Base-by-base conservation (phyloP, 2,329 filamentous ascomycete genomes). In the Neofusicoccum ribis region DNA sequence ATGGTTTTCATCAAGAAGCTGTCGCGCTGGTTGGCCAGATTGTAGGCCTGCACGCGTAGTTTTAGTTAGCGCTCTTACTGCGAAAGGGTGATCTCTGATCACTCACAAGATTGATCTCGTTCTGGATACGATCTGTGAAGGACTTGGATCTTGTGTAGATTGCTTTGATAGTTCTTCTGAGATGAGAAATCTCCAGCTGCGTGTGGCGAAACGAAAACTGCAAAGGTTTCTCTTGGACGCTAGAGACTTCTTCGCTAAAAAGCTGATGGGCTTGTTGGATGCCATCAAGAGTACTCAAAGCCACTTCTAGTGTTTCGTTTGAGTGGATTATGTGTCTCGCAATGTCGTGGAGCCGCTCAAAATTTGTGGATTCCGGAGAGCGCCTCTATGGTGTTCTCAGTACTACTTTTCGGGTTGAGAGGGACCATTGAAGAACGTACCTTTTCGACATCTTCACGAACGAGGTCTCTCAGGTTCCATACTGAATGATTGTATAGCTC, bases 1-100 rank as follows among this genome's bases (percentile, higher is more conserved):
- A 62, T 62, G 3, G 59, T 62, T 9, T 62, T 62, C 59, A 62
- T 62, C 44, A 62, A 14, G 20, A 43, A 62, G 5, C 59, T 51
- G 15, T 62, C 59, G 8, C 59, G 43, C n/a, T 50, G 34, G 14
- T 62, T 62, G 6, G 27, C 59, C 9, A 62, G 46, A 9, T 62
- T 62, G 15, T 50, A 62, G 31, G 59, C 46, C 59, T 62, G 11
- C 5, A 27, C 9, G 8, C 31, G 6, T 6, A 4, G 44, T 37
- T 3, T 3, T 5, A 5, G 3, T 17, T n/a, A 20, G 31, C 20
- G 5, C n/a, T 62, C 1, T 31, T 5, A 3, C 23, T 27, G 17
- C 2, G 41, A 1, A 6, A 2, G 12, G 17, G 7, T 7, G 12
- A 31, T 9, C 5, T 15, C 11, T 50, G 0, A 2, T 5, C 6